These are phyloP conservation scores for Daucus carota DNA, from an alignment of 129 eudicot genomes.

Conservation along the genomic window DH1_v3.0 NC_030382.2:57618001-57618500, in stretches of 20 bases:
- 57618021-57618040: too few relatives aligned
- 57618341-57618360: constrained; percentile 36
- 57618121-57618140: not conserved
- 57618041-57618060: too few relatives aligned
- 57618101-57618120: not conserved
- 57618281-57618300: constrained; percentile 44
- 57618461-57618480: not conserved
- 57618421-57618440: constrained; percentile 33
- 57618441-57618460: constrained; percentile 26
- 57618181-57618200: not conserved
- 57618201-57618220: constrained; percentile 42
- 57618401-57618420: constrained; percentile 22
- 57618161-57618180: not conserved
- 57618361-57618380: constrained; percentile 44
- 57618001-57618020: too few relatives aligned
- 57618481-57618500: too few relatives aligned
- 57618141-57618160: not conserved
- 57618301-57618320: constrained; percentile 66
- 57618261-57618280: constrained; percentile 47
- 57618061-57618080: too few relatives aligned
- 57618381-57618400: constrained; percentile 18
- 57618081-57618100: too few relatives aligned
- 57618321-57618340: constrained; percentile 49
- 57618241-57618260: constrained; percentile 47
- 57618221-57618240: constrained; percentile 40